Percentiles rank a stretch among this genome's conserved stretches.
Conservation (phyloP, 352 stramenopile species). For the Phytophthora parvispora region DNA sequence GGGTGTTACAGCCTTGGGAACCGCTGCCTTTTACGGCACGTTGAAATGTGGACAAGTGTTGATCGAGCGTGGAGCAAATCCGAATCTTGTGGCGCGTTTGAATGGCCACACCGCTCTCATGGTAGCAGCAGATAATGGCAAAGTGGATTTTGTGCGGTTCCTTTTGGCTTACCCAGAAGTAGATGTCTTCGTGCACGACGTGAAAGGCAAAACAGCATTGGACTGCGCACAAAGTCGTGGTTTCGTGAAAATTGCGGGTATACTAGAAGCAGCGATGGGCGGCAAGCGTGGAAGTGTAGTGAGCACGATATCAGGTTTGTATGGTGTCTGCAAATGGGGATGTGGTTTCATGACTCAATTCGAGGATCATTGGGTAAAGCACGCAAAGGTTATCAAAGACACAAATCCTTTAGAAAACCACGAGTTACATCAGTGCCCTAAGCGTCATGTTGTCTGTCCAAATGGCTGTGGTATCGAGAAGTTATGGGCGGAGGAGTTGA, state of each 20-base stretch:
- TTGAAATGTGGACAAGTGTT: slow-evolving; percentile 62
- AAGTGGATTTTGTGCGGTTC: slow-evolving; percentile 63
- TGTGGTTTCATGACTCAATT: slow-evolving; percentile 62
- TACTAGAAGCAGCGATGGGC: slow-evolving; percentile 59
- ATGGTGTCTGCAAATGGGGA: slow-evolving; percentile 72
- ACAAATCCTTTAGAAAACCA: slow-evolving; percentile 56
- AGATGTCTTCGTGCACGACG: slow-evolving; percentile 50
- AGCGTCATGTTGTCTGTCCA: slow-evolving; percentile 63
- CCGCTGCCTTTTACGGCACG: slow-evolving; percentile 56
- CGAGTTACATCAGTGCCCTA: slow-evolving; percentile 54
- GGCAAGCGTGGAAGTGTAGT: slow-evolving; percentile 51
- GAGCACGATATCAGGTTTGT: slow-evolving; percentile 46
- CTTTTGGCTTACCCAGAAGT: slow-evolving; percentile 48
- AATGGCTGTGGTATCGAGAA: slow-evolving; percentile 2
- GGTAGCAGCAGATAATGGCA: slow-evolving; percentile 58
- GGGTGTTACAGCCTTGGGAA: slow-evolving; percentile 54
- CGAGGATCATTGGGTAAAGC: slow-evolving; percentile 35
- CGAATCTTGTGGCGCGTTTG: slow-evolving; percentile 50
- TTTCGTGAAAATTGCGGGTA: slow-evolving; percentile 37
- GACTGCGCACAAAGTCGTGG: slow-evolving; percentile 43
- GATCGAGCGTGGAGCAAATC: slow-evolving; percentile 56
- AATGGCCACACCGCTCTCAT: slow-evolving; percentile 68
- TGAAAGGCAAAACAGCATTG: slow-evolving; percentile 48
- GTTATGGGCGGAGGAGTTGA: slow-evolving; percentile 64
- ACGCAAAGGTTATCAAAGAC: slow-evolving; percentile 35